Evolutionary conservation across 1,284 basidiomycete genomes (phyloP).

Genomic region (Schizophyllum amplum): DNA sequence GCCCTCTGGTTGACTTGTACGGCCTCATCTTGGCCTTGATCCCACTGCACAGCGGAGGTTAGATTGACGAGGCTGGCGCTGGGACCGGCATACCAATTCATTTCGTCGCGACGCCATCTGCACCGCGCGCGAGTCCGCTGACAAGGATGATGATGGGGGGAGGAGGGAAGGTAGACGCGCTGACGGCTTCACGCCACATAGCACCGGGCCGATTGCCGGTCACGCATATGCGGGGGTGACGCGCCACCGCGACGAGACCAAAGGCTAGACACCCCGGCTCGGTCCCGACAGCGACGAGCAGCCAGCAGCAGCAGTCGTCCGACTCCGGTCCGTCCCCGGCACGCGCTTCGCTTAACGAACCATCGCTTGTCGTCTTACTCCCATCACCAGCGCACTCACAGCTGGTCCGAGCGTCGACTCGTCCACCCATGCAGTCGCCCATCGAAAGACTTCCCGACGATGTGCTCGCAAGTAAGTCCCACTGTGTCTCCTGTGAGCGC

Average conservation of each 20-base stretch:
- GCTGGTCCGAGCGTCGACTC: not conserved
- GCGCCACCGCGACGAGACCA: conserved; percentile 1
- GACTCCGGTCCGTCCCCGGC: too few species aligned
- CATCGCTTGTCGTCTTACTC: not conserved
- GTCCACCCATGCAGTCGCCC: not conserved
- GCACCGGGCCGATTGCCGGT: too few species aligned
- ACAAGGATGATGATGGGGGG: not conserved
- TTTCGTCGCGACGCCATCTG: conserved; percentile 7
- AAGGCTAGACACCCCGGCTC: not conserved
- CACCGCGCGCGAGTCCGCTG: too few species aligned
- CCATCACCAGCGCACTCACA: not conserved
- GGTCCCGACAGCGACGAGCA: not conserved
- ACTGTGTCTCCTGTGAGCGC: too few species aligned
- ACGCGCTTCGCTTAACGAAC: too few species aligned
- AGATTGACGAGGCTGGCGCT: not conserved
- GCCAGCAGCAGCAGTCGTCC: not conserved
- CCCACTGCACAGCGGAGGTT: conserved; percentile 43
- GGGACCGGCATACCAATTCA: conserved; percentile 9
- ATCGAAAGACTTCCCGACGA: not conserved
- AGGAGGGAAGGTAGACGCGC: not conserved
- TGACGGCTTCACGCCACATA: not conserved
- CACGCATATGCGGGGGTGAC: not conserved
- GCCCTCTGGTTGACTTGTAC: conserved; percentile 96
- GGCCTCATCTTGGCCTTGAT: conserved; percentile 67
- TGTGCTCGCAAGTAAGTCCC: not conserved